Evolutionary conservation across 306 rosid genomes (phyloP).

Genomic region (Acacia confusa): DNA sequence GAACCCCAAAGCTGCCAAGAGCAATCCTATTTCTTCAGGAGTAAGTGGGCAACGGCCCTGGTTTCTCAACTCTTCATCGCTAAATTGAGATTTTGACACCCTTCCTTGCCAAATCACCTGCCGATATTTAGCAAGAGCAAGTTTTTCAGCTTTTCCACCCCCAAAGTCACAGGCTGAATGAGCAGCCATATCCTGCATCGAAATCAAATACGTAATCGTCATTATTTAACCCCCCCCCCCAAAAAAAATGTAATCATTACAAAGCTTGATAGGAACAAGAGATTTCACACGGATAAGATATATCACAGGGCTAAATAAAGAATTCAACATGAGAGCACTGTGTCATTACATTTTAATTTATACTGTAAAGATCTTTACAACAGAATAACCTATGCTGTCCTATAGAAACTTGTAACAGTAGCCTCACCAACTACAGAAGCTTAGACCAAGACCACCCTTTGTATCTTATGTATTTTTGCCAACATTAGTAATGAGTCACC

Average conservation of each 20-base stretch:
- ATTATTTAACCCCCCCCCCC: neutral
- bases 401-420: neutral
- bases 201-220: slow-evolving; percentile 5
- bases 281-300: neutral
- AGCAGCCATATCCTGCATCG: slow-evolving; percentile 95
- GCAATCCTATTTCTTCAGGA: slow-evolving; percentile 96
- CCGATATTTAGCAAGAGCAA: slow-evolving; percentile 90
- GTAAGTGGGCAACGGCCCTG: slow-evolving; percentile 99
- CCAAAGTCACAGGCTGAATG: slow-evolving; percentile 99
- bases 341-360: slow-evolving; percentile 5
- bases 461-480: neutral
- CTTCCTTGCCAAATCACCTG: slow-evolving; percentile 96
- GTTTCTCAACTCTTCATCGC: slow-evolving; percentile 82
- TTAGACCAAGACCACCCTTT: neutral
- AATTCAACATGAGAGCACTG: slow-evolving; percentile 27
- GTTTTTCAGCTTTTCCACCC: slow-evolving; percentile 92
- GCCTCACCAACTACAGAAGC: slow-evolving; percentile 8
- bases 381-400: neutral
- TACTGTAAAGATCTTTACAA: slow-evolving; percentile 3
- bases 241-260: neutral
- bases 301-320: neutral
- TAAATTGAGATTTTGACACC: slow-evolving; percentile 89
- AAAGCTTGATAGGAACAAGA: neutral
- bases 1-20: slow-evolving; percentile 91
- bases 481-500: neutral